phyloP scores from a whole-genome alignment of 352 stramenopile genomes.

The Globisporangium okanoganense region DNA sequence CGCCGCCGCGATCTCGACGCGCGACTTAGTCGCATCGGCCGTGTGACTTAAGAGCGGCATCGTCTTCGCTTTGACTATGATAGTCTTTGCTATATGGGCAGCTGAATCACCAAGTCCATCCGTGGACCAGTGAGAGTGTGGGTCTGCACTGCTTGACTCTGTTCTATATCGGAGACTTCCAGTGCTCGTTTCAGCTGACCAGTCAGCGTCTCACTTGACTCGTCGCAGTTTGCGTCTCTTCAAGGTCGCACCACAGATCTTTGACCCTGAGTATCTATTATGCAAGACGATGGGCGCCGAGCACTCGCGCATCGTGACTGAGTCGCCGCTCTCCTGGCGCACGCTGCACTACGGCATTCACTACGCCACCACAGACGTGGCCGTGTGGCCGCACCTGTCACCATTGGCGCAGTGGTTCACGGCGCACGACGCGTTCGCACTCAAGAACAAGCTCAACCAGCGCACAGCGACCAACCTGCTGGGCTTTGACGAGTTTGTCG shows the following conservation, averaged over 20 bases:
- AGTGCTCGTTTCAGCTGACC: background rate
- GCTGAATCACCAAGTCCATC: background rate
- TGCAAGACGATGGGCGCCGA: conserved; percentile 29
- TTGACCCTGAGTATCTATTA: background rate
- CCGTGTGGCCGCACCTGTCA: conserved; percentile 54
- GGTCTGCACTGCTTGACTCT: background rate
- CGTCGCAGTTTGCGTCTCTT: conserved; percentile 12
- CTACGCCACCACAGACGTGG: conserved; percentile 47
- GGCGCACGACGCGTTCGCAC: conserved; percentile 32
- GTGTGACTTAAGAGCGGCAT: background rate
- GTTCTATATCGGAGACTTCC: background rate
- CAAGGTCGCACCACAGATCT: conserved; percentile 2
- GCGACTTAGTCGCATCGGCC: conserved; percentile 13
- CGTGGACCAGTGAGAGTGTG: background rate
- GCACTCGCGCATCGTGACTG: conserved; percentile 22
- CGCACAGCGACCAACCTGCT: conserved; percentile 33
- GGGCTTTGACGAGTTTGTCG: conserved; percentile 39
- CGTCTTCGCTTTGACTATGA: background rate
- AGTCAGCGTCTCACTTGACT: background rate
- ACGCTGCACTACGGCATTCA: conserved; percentile 41
- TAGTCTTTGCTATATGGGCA: background rate
- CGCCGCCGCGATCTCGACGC: conserved; percentile 27
- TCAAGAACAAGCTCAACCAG: conserved; percentile 29
- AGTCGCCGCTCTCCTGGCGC: conserved; percentile 13
- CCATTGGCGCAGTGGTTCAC: conserved; percentile 68